Evolutionary conservation across 352 stramenopile species (phyloP).

Genomic region (Blastocystis sp.): DNA sequence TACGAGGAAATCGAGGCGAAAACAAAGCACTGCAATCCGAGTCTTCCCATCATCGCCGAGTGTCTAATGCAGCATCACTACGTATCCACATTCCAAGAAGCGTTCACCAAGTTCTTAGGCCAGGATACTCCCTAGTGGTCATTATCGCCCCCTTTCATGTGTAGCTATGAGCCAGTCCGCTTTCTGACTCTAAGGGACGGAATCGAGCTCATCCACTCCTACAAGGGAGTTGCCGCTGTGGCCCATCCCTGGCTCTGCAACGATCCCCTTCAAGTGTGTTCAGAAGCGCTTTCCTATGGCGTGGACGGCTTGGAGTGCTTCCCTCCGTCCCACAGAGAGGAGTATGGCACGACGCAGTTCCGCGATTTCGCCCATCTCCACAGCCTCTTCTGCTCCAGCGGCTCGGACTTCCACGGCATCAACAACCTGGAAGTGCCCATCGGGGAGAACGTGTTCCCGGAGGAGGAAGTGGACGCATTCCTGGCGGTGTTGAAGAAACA

Average conservation of each 20-base stretch:
- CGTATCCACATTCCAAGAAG: background rate
- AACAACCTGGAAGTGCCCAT: background rate
- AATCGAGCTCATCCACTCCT: conserved; percentile 34
- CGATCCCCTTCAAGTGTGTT: conserved; percentile 38
- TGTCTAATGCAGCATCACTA: conserved; percentile 33
- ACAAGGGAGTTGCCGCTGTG: conserved; percentile 19
- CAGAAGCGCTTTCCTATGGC: background rate
- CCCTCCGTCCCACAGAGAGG: background rate
- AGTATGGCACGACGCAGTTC: conserved; percentile 1
- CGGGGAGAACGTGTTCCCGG: conserved; percentile 49
- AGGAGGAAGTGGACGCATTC: background rate
- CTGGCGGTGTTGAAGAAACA: conserved; percentile 27
- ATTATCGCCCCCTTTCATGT: background rate
- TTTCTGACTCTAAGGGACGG: conserved; percentile 2
- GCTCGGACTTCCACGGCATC: conserved; percentile 49
- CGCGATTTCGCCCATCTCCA: conserved; percentile 10
- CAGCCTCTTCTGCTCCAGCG: conserved; percentile 30
- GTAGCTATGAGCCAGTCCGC: conserved; percentile 34
- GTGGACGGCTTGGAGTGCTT: conserved; percentile 54
- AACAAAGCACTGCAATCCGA: conserved; percentile 41
- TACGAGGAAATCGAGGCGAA: conserved; percentile 47
- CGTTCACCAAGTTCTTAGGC: conserved; percentile 21
- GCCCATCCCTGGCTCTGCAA: conserved; percentile 45
- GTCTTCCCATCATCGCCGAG: conserved; percentile 55
- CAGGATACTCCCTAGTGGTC: conserved; percentile 5